These are phyloP conservation scores for Stachybotrys chlorohalonatus DNA, from an alignment of 2,329 filamentous ascomycete genomes.

Conservation along the genomic window DNA sequence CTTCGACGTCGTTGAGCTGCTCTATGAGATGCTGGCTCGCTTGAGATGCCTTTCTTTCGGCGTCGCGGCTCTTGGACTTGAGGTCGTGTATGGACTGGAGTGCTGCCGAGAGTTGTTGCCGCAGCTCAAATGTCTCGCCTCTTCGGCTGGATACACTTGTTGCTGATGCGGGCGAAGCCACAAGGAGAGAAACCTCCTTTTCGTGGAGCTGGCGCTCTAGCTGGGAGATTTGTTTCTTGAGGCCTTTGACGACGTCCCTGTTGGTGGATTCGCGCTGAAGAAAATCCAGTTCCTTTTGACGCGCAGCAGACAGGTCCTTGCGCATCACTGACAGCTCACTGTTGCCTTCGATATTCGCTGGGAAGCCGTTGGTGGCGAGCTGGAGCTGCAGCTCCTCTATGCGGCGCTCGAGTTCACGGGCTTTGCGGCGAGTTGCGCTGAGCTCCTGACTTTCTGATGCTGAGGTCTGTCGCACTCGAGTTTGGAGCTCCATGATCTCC, in stretches of 20 bases:
- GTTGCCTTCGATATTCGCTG: slow-evolving; percentile 30
- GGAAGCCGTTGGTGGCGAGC: slow-evolving; percentile 22
- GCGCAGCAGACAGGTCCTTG: slow-evolving; percentile 52
- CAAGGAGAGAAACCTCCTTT: slow-evolving; percentile 43
- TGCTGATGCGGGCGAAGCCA: slow-evolving; percentile 35
- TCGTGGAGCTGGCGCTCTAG: slow-evolving; percentile 62
- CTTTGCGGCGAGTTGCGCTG: slow-evolving; percentile 50
- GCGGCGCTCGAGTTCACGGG: slow-evolving; percentile 55
- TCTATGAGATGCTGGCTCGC: slow-evolving; percentile 38
- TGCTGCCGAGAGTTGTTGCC: slow-evolving; percentile 50
- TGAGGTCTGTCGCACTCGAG: slow-evolving; percentile 32
- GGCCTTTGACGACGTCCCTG: slow-evolving; percentile 51
- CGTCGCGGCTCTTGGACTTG: slow-evolving; percentile 38
- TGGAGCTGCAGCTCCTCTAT: slow-evolving; percentile 45
- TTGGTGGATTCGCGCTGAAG: slow-evolving; percentile 57
- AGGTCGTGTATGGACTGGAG: slow-evolving; percentile 51
- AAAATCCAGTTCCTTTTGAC: slow-evolving; percentile 57
- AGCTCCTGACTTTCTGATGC: slow-evolving; percentile 44
- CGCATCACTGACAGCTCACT: slow-evolving; percentile 52
- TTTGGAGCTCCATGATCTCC: slow-evolving; percentile 44
- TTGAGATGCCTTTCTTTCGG: slow-evolving; percentile 35
- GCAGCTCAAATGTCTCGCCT: slow-evolving; percentile 48
- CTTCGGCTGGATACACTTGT: slow-evolving; percentile 41
- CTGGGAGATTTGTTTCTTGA: slow-evolving; percentile 57
- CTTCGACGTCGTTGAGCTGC: slow-evolving; percentile 48